Conservation (phyloP, 352 stramenopile genomes). For the Phytopythium boreale region DNA sequence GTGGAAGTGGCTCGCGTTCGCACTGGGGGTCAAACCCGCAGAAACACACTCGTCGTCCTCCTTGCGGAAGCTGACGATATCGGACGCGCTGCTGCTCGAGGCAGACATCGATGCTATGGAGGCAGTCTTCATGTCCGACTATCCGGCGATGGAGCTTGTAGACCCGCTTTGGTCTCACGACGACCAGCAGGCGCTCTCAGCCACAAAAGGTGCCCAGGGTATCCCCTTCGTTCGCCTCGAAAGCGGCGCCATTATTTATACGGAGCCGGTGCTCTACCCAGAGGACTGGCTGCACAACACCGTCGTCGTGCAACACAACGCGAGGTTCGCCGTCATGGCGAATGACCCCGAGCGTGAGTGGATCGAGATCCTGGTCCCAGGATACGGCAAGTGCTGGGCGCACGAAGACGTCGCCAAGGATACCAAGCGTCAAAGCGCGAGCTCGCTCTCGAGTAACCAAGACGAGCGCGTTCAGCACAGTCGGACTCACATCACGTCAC, state of each 20-base stretch:
- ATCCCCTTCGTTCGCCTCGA: slow-evolving; percentile 1
- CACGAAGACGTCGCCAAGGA: slow-evolving; percentile 14
- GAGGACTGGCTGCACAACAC: slow-evolving; percentile 30
- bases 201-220: background rate
- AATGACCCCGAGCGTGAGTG: slow-evolving; percentile 16
- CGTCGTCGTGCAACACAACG: slow-evolving; percentile 23
- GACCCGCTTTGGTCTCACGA: slow-evolving; percentile 31
- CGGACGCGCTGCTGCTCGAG: slow-evolving; percentile 15
- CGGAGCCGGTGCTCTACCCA: slow-evolving; percentile 26
- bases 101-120: slow-evolving; percentile 21
- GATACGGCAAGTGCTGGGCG: slow-evolving; percentile 41
- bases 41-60: slow-evolving; percentile 1
- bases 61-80: slow-evolving; percentile 15
- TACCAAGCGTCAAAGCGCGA: slow-evolving; percentile 1
- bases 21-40: slow-evolving; percentile 6
- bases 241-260: slow-evolving; percentile 22
- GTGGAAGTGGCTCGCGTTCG: slow-evolving; percentile 27
- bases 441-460: slow-evolving; percentile 4
- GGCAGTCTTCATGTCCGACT: slow-evolving; percentile 14
- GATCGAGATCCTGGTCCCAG: slow-evolving; percentile 34
- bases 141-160: slow-evolving; percentile 23
- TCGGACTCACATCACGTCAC: slow-evolving; percentile 16
- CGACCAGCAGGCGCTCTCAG: slow-evolving; percentile 8
- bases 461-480: background rate
- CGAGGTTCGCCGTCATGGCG: slow-evolving; percentile 25